A percentile compares a stretch with the other conserved stretches of the same genome.
Conservation (phyloP, 1,284 basidiomycete species). For the Paramarasmius palmivorus region DNA sequence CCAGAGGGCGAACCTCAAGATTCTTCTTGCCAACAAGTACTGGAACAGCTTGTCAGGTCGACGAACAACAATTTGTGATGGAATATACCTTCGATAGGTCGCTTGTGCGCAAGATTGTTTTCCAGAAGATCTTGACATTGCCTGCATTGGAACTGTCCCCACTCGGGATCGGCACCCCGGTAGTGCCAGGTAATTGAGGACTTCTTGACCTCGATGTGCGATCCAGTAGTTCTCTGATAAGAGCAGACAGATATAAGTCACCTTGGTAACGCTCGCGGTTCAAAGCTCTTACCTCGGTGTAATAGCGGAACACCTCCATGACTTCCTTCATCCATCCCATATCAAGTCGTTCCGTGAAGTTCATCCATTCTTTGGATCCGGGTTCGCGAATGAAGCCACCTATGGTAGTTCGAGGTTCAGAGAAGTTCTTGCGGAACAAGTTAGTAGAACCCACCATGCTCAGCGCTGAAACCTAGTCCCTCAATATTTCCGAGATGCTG, state of each 20-base stretch:
- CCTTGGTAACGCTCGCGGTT: conserved; percentile 3
- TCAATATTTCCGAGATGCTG: conserved; percentile 88
- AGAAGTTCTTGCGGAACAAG: conserved; percentile 44
- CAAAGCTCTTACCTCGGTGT: conserved; percentile 71
- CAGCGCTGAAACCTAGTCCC: conserved; percentile 89
- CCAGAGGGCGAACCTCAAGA: conserved; percentile 92
- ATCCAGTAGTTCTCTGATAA: conserved; percentile 82
- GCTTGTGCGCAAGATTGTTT: conserved; percentile 85
- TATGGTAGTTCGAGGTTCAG: not conserved
- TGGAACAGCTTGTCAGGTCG: conserved; percentile 35
- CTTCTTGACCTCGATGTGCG: conserved; percentile 96
- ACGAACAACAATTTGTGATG: no score
- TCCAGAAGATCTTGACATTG: conserved; percentile 97
- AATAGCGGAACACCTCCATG: conserved; percentile 94
- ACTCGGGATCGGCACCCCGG: conserved; percentile 90
- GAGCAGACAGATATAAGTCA: conserved; percentile 6
- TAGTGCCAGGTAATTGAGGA: conserved; percentile 99
- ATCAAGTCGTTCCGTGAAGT: conserved; percentile 89
- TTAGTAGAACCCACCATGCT: conserved; percentile 93
- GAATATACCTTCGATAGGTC: conserved; percentile 79
- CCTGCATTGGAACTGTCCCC: conserved; percentile 93
- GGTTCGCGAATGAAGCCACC: conserved; percentile 2
- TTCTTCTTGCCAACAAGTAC: conserved; percentile 98
- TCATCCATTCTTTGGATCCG: conserved; percentile 71
- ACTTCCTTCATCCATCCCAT: conserved; percentile 99